These are phyloP conservation scores for Salix viminalis DNA, from an alignment of 345 rosid species.

Conservation along the genomic window DNA sequence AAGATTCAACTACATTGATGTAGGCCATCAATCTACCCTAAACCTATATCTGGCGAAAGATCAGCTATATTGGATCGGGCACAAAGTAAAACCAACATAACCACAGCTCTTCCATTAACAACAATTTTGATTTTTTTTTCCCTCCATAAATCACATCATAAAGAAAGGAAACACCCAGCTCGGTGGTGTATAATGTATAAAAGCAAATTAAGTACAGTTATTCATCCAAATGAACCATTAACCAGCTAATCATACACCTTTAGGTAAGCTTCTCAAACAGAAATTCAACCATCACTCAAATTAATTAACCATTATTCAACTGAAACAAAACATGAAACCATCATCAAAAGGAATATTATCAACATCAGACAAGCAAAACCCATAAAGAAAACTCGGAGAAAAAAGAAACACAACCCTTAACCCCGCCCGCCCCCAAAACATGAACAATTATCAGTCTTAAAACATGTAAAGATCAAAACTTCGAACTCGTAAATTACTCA, in stretches of 20 bases:
- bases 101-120: background rate
- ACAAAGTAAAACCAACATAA: background rate
- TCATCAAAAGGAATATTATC: background rate
- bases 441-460: background rate
- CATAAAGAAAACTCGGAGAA: background rate
- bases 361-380: background rate
- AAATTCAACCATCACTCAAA: background rate
- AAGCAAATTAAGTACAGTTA: background rate
- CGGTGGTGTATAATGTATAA: background rate
- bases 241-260: background rate
- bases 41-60: background rate
- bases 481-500: slow-evolving; percentile 24
- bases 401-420: background rate
- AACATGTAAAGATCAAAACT: background rate
- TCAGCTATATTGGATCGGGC: background rate
- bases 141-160: background rate
- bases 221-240: background rate
- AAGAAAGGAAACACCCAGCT: background rate
- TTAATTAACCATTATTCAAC: background rate
- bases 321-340: background rate
- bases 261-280: slow-evolving; percentile 1
- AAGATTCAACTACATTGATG: background rate
- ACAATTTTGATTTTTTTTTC: background rate
- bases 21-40: background rate
- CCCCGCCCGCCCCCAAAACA: background rate